Evolutionary conservation across 164 flowering plant genomes (phyloP).

Genomic region (Liriodendron chinense): DNA sequence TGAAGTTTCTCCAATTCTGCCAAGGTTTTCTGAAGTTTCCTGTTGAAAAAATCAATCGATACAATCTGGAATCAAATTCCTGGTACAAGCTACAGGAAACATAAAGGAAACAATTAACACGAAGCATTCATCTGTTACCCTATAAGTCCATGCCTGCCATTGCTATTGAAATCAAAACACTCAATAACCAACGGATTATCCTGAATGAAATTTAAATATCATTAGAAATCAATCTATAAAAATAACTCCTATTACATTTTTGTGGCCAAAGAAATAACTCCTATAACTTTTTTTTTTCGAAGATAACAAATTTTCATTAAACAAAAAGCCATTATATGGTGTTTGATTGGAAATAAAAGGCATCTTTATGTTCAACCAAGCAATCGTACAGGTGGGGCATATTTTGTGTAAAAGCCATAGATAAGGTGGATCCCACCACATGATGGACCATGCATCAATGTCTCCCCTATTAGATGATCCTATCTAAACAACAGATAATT

Average conservation of each 20-base stretch:
- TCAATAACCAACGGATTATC: slow-evolving; percentile 80
- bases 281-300: not conserved
- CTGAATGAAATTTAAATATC: slow-evolving; percentile 38
- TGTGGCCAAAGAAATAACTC: not conserved
- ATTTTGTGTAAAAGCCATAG: no score
- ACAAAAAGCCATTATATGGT: no score
- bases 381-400: no score
- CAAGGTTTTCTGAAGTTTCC: slow-evolving; percentile 70
- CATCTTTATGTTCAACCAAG: no score
- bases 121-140: slow-evolving; percentile 51
- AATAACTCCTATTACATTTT: not conserved
- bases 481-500: no score
- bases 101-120: not conserved
- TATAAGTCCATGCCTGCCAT: slow-evolving; percentile 68
- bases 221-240: not conserved
- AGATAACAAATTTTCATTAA: no score
- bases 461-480: no score
- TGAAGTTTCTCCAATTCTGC: slow-evolving; percentile 58
- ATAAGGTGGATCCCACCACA: no score
- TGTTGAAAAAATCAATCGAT: slow-evolving; percentile 24
- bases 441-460: no score
- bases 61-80: not conserved
- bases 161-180: slow-evolving; percentile 85
- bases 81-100: not conserved
- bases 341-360: no score